These are phyloP conservation scores for Diophrys sp. DNA, from an alignment of 73 alveolate genomes.

Conservation along the genomic window DNA sequence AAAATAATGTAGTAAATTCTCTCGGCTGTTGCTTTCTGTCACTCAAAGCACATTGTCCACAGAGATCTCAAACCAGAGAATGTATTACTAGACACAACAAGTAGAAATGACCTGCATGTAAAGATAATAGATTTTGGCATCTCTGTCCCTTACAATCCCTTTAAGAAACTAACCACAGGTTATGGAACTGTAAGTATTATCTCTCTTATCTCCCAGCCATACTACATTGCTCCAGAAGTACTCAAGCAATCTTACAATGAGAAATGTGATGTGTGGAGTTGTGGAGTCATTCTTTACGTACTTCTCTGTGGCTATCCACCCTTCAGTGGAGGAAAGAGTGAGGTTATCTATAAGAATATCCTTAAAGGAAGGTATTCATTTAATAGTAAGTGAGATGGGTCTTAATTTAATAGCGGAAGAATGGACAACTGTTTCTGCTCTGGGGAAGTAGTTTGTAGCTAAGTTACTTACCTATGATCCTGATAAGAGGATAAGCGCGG, in stretches of 20 bases:
- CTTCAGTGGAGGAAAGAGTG: conserved; percentile 43
- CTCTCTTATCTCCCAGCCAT: conserved; percentile 36
- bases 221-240: conserved; percentile 75
- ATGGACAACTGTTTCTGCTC: conserved; percentile 56
- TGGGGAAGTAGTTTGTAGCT: conserved; percentile 66
- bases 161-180: conserved; percentile 14
- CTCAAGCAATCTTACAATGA: conserved; percentile 46
- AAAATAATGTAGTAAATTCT: conserved; percentile 40
- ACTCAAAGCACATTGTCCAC: conserved; percentile 53
- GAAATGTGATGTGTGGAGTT: conserved; percentile 66
- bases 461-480: conserved; percentile 64
- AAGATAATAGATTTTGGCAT: conserved; percentile 65
- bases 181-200: conserved; percentile 51
- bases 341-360: conserved; percentile 46
- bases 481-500: conserved; percentile 51
- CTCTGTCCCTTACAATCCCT: conserved; percentile 34
- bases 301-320: conserved; percentile 74
- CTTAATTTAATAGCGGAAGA: conserved; percentile 48
- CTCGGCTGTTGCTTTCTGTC: conserved; percentile 60
- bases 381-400: conserved; percentile 18
- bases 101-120: conserved; percentile 24
- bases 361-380: conserved; percentile 28
- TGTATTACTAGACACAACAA: conserved; percentile 33
- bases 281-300: conserved; percentile 61
- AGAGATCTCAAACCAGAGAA: conserved; percentile 74